A percentile compares a stretch with the other conserved stretches of the same genome.
These are phyloP conservation scores for Rhodocollybia butyracea DNA, from an alignment of 768 basidiomycete species.

Conservation along the genomic window DNA sequence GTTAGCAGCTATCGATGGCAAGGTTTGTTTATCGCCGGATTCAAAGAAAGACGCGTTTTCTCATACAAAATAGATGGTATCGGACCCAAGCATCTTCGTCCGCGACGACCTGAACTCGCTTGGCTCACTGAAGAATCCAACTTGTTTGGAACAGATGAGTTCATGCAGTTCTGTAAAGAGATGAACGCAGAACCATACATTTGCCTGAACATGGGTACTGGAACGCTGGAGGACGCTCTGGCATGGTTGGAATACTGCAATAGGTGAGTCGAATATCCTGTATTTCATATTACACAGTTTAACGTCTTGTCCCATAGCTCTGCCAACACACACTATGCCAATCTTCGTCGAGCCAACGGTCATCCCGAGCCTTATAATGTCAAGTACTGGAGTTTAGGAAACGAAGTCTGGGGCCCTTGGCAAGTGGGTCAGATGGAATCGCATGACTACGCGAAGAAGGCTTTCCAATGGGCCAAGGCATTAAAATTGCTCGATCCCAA, in stretches of 20 bases:
- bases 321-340: slow-evolving; percentile 48
- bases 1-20: slow-evolving; percentile 57
- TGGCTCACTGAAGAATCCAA: slow-evolving; percentile 62
- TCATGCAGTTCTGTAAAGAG: slow-evolving; percentile 52
- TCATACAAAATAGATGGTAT: slow-evolving; percentile 39
- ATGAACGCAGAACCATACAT: slow-evolving; percentile 56
- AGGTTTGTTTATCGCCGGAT: slow-evolving; percentile 19
- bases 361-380: slow-evolving; percentile 53
- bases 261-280: slow-evolving; percentile 25
- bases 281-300: neutral
- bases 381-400: slow-evolving; percentile 45
- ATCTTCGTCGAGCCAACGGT: slow-evolving; percentile 55
- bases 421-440: slow-evolving; percentile 54
- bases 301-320: slow-evolving; percentile 17
- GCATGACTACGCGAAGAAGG: slow-evolving; percentile 51
- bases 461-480: slow-evolving; percentile 61
- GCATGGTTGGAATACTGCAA: slow-evolving; percentile 66
- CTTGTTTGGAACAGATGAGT: slow-evolving; percentile 56
- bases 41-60: neutral
- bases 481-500: slow-evolving; percentile 53
- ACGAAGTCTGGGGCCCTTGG: slow-evolving; percentile 56
- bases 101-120: slow-evolving; percentile 55
- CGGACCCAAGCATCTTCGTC: slow-evolving; percentile 46
- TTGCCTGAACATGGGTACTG: slow-evolving; percentile 63
- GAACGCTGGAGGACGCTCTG: slow-evolving; percentile 56